Conservation (phyloP, 192 early-diverging fungal genomes). For the Backusella tuberculispora region DNA sequence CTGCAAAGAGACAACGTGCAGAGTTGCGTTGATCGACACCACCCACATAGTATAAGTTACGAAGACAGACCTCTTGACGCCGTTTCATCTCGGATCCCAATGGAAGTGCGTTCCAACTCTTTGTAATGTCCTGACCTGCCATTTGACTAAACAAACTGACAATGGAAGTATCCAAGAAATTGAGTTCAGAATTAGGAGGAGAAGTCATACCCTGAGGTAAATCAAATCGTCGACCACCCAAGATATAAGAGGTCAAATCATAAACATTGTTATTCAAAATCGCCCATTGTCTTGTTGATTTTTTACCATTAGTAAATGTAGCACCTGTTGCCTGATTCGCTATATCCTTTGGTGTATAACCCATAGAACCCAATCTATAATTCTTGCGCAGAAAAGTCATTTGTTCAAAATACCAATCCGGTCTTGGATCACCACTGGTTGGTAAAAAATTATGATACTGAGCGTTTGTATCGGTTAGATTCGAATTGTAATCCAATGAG, state of each 20-base stretch:
- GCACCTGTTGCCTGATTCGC: slow-evolving; percentile 47
- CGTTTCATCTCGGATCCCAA: slow-evolving; percentile 47
- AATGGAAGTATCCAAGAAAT: slow-evolving; percentile 63
- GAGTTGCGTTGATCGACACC: slow-evolving; percentile 84
- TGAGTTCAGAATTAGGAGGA: slow-evolving; percentile 45
- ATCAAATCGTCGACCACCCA: slow-evolving; percentile 49
- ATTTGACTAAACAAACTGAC: slow-evolving; percentile 67
- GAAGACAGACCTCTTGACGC: slow-evolving; percentile 73
- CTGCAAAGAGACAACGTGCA: slow-evolving; percentile 75
- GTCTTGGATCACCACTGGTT: slow-evolving; percentile 60
- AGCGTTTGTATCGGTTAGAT: slow-evolving; percentile 52
- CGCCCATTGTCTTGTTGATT: slow-evolving; percentile 52
- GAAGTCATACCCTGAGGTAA: slow-evolving; percentile 41
- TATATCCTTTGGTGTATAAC: slow-evolving; percentile 62
- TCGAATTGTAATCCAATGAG: slow-evolving; percentile 52
- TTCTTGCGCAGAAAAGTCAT: slow-evolving; percentile 61
- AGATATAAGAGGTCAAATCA: slow-evolving; percentile 74
- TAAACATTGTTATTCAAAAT: slow-evolving; percentile 74
- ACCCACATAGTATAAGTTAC: slow-evolving; percentile 84
- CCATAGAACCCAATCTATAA: slow-evolving; percentile 70
- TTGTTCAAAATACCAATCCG: slow-evolving; percentile 71
- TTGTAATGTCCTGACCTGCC: slow-evolving; percentile 66
- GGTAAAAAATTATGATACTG: slow-evolving; percentile 75
- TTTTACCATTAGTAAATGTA: slow-evolving; percentile 37
- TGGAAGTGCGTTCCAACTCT: slow-evolving; percentile 59